Percentiles rank a stretch among this genome's conserved stretches.
Conservation (phyloP, 78 protist genomes). For the Dictyostelium intermedium region DNA sequence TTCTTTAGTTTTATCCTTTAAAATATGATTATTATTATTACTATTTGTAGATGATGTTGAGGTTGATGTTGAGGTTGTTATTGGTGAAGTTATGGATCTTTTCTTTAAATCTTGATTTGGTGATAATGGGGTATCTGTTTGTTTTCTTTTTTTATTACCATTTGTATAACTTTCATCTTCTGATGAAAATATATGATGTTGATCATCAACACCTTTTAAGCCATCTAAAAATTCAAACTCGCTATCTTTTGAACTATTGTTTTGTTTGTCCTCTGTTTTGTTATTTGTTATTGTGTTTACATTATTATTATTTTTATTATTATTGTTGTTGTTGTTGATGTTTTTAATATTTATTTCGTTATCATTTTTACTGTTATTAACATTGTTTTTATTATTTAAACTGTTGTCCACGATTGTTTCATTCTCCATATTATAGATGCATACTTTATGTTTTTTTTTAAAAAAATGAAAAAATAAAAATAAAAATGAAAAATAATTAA, state of each 20-base stretch:
- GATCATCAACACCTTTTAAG: neutral
- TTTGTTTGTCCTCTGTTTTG: neutral
- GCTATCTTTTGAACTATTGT: neutral
- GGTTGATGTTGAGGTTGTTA: neutral
- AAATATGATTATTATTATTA: no score
- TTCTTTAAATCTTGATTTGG: neutral
- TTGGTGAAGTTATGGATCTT: neutral
- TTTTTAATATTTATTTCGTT: no score
- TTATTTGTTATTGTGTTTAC: neutral
- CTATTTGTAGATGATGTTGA: neutral
- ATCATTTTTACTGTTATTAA: neutral
- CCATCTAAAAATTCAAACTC: neutral
- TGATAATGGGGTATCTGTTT: neutral
- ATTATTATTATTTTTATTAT: neutral
- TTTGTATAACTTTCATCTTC: slow-evolving; percentile 2
- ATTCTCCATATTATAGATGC: neutral
- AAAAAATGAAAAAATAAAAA: neutral
- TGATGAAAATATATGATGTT: slow-evolving; percentile 12
- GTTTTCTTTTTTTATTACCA: neutral
- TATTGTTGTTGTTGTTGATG: neutral
- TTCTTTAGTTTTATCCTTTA: neutral
- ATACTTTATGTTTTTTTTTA: neutral
- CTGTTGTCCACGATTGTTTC: neutral
- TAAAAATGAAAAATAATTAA: neutral
- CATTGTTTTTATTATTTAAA: neutral